phyloP scores from a whole-genome alignment of 345 rosid genomes.

The Physaria fendleri region DNA sequence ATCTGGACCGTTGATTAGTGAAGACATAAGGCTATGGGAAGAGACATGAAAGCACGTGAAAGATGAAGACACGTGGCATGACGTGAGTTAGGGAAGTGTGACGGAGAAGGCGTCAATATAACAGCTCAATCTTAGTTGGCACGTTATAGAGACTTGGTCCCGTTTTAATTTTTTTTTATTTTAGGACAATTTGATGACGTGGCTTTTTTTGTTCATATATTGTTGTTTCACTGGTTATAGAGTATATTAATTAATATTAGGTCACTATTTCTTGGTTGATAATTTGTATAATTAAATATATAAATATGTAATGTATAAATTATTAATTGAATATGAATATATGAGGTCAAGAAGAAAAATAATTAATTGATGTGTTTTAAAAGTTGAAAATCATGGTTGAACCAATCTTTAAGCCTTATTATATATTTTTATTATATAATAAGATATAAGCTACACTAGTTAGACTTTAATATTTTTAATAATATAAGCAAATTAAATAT shows the following conservation, averaged over 20 bases:
- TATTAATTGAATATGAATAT: neutral
- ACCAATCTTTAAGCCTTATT: conserved; percentile 1
- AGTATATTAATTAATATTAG: neutral
- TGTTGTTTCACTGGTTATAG: neutral
- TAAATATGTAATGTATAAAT: neutral
- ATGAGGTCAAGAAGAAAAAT: neutral
- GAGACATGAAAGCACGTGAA: conserved; percentile 6
- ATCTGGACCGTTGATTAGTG: too few relatives aligned
- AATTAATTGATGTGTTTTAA: neutral
- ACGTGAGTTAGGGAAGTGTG: conserved; percentile 18
- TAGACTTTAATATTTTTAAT: neutral
- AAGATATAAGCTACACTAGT: conserved; percentile 5
- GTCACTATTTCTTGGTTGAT: neutral
- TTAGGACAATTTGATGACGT: neutral
- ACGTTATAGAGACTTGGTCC: conserved; percentile 17
- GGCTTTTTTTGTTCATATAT: neutral
- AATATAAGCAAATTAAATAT: neutral
- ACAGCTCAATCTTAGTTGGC: conserved; percentile 29
- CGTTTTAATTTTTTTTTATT: neutral
- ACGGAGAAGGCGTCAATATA: conserved; percentile 21
- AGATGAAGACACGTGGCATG: conserved; percentile 17
- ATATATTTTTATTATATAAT: neutral
- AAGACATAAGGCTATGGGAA: neutral
- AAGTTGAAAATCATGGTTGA: conserved; percentile 8
- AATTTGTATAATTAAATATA: too few relatives aligned